Conservation (phyloP, 768 basidiomycete species). For the Mycena leptocephala region DNA sequence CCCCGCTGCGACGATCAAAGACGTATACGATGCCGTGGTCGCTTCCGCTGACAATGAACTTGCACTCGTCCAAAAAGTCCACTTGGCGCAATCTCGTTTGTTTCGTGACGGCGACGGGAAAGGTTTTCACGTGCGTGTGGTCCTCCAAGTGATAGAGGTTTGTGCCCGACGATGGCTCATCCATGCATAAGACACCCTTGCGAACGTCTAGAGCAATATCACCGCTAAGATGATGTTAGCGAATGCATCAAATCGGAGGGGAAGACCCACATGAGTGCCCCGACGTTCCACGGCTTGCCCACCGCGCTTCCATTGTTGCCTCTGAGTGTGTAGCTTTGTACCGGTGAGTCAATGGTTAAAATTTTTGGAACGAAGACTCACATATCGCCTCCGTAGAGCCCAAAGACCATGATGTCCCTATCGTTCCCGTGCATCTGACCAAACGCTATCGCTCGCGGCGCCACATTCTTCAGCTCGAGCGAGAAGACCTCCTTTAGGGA, state of each 20-base stretch:
- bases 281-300: constrained; percentile 23
- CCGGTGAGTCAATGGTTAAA: constrained; percentile 9
- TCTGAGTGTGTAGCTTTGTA: constrained; percentile 33
- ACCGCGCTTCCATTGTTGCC: constrained; percentile 27
- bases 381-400: constrained; percentile 38
- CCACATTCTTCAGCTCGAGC: constrained; percentile 23
- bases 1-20: constrained; percentile 30
- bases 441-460: constrained; percentile 39
- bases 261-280: constrained; percentile 36
- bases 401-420: constrained; percentile 35
- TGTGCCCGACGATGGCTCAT: constrained; percentile 21
- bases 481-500: constrained; percentile 33
- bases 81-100: constrained; percentile 28
- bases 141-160: constrained; percentile 26
- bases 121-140: constrained; percentile 22
- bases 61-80: constrained; percentile 25
- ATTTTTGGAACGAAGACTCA: constrained; percentile 23
- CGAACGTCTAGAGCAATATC: constrained; percentile 25
- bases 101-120: constrained; percentile 28
- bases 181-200: constrained; percentile 27
- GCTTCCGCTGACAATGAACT: constrained; percentile 33
- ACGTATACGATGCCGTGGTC: constrained; percentile 39
- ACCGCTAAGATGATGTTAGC: constrained; percentile 19
- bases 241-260: not conserved
- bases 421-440: constrained; percentile 28